These are phyloP conservation scores for Xylaria sp. DNA, from an alignment of 2,329 filamentous ascomycete species.

Conservation along the genomic window DNA sequence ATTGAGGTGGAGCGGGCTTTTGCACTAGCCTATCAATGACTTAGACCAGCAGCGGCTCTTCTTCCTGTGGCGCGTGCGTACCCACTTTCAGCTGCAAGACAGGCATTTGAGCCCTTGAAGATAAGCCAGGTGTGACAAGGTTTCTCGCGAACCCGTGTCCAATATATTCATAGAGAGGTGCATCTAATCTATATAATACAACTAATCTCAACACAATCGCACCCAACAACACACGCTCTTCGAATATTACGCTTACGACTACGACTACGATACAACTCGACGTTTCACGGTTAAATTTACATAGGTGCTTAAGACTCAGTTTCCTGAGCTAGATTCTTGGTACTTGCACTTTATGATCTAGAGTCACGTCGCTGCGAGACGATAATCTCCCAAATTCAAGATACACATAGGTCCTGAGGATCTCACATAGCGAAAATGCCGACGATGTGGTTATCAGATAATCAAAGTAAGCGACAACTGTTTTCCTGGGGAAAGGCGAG, in stretches of 20 bases:
- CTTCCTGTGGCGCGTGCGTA: conserved; percentile 20
- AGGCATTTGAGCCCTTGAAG: not conserved
- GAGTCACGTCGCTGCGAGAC: conserved; percentile 9
- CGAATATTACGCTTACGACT: too few species aligned
- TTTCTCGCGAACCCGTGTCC: conserved; percentile 32
- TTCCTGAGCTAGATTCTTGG: not conserved
- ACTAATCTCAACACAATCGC: not conserved
- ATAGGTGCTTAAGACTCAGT: not conserved
- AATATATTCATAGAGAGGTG: not conserved
- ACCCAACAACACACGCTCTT: not conserved
- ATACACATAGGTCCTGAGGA: conserved; percentile 39
- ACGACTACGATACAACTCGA: not conserved
- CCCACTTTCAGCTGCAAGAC: conserved; percentile 17
- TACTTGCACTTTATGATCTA: not conserved
- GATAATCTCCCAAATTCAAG: conserved; percentile 13
- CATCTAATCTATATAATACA: not conserved
- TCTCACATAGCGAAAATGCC: conserved; percentile 67
- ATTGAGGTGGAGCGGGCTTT: conserved; percentile 1
- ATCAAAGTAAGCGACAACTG: conserved; percentile 78
- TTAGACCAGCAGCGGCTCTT: conserved; percentile 10
- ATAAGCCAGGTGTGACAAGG: conserved; percentile 30
- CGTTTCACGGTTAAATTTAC: not conserved
- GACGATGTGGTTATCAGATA: conserved; percentile 95
- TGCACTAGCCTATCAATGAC: conserved; percentile 12
- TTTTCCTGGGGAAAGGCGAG: too few species aligned